These are phyloP conservation scores for Cryoendolithus antarcticus DNA, from an alignment of 2,329 filamentous ascomycete genomes.

Conservation along the genomic window DNA sequence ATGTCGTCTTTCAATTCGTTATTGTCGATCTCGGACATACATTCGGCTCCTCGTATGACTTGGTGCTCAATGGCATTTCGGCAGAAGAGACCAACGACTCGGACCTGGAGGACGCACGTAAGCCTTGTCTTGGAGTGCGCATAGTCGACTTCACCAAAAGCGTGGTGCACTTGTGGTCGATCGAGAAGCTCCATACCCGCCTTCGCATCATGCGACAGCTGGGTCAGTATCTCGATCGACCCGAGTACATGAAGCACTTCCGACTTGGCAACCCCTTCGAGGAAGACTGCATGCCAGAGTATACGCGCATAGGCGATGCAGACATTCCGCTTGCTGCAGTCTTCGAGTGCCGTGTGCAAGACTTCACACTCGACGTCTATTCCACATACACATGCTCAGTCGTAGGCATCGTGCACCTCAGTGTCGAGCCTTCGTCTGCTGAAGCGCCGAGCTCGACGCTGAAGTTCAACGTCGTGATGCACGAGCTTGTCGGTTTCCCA, in stretches of 20 bases:
- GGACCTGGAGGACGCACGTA: slow-evolving; percentile 60
- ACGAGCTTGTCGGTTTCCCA: slow-evolving; percentile 85
- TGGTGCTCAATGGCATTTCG: slow-evolving; percentile 82
- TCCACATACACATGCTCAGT: slow-evolving; percentile 88
- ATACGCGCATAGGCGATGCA: slow-evolving; percentile 82
- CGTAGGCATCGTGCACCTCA: slow-evolving; percentile 80
- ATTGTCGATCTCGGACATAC: slow-evolving; percentile 81
- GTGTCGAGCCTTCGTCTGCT: slow-evolving; percentile 84
- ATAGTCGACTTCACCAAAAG: slow-evolving; percentile 82
- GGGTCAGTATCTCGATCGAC: slow-evolving; percentile 90
- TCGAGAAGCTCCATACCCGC: slow-evolving; percentile 80
- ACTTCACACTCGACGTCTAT: slow-evolving; percentile 80
- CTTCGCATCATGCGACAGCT: slow-evolving; percentile 90
- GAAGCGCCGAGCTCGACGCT: slow-evolving; percentile 82
- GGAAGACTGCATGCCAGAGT: slow-evolving; percentile 81
- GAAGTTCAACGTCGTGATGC: slow-evolving; percentile 98
- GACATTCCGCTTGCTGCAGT: slow-evolving; percentile 87
- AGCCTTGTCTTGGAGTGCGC: slow-evolving; percentile 81
- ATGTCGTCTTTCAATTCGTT: slow-evolving; percentile 87
- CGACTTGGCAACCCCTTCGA: slow-evolving; percentile 87
- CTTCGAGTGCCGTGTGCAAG: slow-evolving; percentile 87
- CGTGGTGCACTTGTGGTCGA: slow-evolving; percentile 84
- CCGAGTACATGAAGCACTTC: slow-evolving; percentile 88
- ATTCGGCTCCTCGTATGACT: slow-evolving; percentile 87
- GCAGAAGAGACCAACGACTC: slow-evolving; percentile 67